Conservation (phyloP, 352 stramenopile species). For the Globisporangium cylindrosporum region DNA sequence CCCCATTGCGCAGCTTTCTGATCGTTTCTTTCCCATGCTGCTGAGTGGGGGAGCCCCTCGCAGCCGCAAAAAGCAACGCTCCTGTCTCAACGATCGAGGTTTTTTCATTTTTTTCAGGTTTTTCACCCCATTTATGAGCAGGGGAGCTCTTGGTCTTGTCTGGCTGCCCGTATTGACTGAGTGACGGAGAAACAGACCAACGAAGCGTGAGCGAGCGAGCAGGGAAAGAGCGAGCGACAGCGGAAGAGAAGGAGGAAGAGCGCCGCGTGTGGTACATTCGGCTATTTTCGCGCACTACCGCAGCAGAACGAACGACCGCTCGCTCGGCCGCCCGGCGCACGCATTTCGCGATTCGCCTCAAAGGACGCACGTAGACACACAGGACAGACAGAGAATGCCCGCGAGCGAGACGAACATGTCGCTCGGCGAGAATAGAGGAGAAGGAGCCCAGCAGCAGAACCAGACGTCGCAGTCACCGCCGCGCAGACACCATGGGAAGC, state of each 20-base stretch:
- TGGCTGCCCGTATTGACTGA: background rate
- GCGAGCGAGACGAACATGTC: slow-evolving; percentile 1
- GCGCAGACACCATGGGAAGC: slow-evolving; percentile 12
- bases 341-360: slow-evolving; percentile 5
- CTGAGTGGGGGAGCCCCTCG: slow-evolving; percentile 6
- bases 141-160: background rate
- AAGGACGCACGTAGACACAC: background rate
- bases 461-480: background rate
- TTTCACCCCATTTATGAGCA: background rate
- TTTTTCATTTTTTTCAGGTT: slow-evolving; percentile 5
- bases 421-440: background rate
- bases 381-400: slow-evolving; percentile 3
- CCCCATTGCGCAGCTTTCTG: background rate
- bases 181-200: background rate
- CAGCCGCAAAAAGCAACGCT: background rate
- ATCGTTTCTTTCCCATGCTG: background rate
- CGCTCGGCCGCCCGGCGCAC: background rate
- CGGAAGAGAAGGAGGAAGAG: background rate
- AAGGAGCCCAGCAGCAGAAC: background rate
- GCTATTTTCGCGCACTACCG: slow-evolving; percentile 2
- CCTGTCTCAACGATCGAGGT: slow-evolving; percentile 10
- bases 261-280: background rate
- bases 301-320: background rate
- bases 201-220: background rate
- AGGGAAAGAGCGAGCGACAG: background rate